A percentile compares a stretch with the other conserved stretches of the same genome.
Conservation (phyloP, 345 rosid genomes). For the Eucalyptus sp. region DNA sequence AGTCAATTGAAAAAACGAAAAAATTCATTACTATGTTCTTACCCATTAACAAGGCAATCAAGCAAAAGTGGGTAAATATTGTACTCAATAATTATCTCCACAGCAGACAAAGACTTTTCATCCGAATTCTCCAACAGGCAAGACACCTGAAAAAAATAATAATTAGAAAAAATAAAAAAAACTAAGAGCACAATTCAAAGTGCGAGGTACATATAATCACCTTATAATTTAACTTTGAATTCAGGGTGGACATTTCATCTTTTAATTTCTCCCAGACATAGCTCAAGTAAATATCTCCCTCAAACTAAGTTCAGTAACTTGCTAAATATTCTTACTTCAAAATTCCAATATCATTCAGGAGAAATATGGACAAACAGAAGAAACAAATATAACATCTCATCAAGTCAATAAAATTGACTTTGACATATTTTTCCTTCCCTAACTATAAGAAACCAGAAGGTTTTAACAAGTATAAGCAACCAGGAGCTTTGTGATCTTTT, state of each 20-base stretch:
- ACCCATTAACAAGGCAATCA: constrained; percentile 58
- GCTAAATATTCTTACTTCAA: neutral
- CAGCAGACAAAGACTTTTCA: constrained; percentile 26
- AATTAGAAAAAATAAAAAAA: neutral
- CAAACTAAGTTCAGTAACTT: neutral
- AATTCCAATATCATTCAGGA: neutral
- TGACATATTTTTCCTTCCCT: neutral
- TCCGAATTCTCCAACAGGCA: constrained; percentile 42
- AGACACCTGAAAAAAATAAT: constrained; percentile 34
- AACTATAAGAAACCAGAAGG: neutral
- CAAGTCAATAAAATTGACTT: neutral
- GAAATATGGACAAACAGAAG: neutral
- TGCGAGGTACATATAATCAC: neutral
- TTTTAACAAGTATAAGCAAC: neutral
- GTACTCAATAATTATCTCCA: constrained; percentile 35
- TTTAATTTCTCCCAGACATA: neutral
- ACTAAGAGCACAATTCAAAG: neutral
- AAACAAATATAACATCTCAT: neutral
- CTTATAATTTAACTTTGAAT: neutral
- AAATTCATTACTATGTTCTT: neutral
- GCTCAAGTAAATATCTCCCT: neutral
- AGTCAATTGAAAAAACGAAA: neutral
- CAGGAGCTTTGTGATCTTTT: neutral
- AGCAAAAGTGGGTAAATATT: constrained; percentile 69
- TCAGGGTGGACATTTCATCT: neutral